These are phyloP conservation scores for Phytopythium chamaehyphon DNA, from an alignment of 352 stramenopile species.

Conservation along the genomic window DNA sequence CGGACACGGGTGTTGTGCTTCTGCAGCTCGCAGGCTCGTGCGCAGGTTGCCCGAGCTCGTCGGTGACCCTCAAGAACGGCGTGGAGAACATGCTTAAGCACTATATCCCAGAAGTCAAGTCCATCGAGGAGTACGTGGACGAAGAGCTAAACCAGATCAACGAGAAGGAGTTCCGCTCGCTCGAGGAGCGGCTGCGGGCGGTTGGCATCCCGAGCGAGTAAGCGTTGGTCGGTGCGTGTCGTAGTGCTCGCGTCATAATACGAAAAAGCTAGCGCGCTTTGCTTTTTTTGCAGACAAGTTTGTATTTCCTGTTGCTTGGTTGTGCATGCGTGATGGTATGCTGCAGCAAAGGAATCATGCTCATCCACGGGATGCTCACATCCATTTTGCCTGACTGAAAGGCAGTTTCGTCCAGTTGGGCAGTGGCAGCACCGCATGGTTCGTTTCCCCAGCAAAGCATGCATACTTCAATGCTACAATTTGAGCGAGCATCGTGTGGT, in stretches of 20 bases:
- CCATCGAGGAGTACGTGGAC: constrained; percentile 78
- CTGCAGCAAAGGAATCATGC: no score
- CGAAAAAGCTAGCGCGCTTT: no score
- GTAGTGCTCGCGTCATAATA: no score
- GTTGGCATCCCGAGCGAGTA: constrained; percentile 79
- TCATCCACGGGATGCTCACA: not conserved
- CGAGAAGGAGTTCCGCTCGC: constrained; percentile 76
- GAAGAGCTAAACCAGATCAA: constrained; percentile 75
- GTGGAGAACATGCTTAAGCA: constrained; percentile 99
- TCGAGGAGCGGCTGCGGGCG: constrained; percentile 79
- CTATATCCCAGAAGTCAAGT: constrained; percentile 98
- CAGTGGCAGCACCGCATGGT: no score
- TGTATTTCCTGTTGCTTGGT: no score
- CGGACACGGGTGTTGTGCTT: constrained; percentile 89
- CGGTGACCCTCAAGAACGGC: constrained; percentile 98
- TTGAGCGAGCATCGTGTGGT: no score
- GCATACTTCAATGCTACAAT: no score
- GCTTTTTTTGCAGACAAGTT: no score
- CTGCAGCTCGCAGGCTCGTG: constrained; percentile 95
- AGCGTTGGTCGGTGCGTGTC: not conserved
- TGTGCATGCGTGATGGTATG: no score
- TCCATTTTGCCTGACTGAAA: not conserved
- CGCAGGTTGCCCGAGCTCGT: constrained; percentile 96
- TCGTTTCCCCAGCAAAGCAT: no score
- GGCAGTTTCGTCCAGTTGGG: no score